Percentiles rank a stretch among this genome's conserved stretches.
Evolutionary conservation across 495 filamentous ascomycete species (phyloP).

Genomic region (Cladorrhinum samala): DNA sequence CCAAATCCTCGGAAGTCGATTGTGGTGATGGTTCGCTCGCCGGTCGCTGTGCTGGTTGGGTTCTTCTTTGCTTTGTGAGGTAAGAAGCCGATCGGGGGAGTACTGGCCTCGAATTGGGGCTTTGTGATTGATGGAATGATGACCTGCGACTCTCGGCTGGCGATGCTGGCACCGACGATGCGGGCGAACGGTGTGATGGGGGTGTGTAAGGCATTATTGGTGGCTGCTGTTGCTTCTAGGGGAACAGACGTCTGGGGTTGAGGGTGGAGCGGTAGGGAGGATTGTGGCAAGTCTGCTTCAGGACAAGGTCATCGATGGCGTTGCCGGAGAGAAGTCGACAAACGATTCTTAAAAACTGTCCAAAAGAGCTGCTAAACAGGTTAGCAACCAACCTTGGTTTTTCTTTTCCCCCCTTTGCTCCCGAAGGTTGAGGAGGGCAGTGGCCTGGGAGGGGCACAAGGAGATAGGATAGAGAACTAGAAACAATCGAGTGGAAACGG

Average conservation of each 20-base stretch:
- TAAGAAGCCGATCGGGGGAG: slow-evolving; percentile 74
- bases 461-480: too few species aligned
- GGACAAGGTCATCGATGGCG: slow-evolving; percentile 17
- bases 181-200: slow-evolving; percentile 73
- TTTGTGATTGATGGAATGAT: slow-evolving; percentile 43
- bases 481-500: background rate
- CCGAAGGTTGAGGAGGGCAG: background rate
- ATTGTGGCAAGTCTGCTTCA: slow-evolving; percentile 1
- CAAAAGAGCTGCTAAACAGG: background rate
- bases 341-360: slow-evolving; percentile 4
- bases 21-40: slow-evolving; percentile 36
- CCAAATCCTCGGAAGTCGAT: slow-evolving; percentile 44
- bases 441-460: too few species aligned
- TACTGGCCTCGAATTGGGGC: slow-evolving; percentile 42
- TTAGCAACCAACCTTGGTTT: slow-evolving; percentile 13
- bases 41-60: slow-evolving; percentile 36
- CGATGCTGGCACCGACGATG: slow-evolving; percentile 59
- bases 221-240: background rate
- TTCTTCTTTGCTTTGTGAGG: slow-evolving; percentile 51
- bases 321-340: slow-evolving; percentile 5
- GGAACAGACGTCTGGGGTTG: too few species aligned
- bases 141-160: slow-evolving; percentile 54
- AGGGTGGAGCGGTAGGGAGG: slow-evolving; percentile 1
- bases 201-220: slow-evolving; percentile 96
- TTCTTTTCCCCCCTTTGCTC: background rate